These are phyloP conservation scores for Calonectria montana DNA, from an alignment of 2,329 filamentous ascomycete species.

Conservation along the genomic window DNA sequence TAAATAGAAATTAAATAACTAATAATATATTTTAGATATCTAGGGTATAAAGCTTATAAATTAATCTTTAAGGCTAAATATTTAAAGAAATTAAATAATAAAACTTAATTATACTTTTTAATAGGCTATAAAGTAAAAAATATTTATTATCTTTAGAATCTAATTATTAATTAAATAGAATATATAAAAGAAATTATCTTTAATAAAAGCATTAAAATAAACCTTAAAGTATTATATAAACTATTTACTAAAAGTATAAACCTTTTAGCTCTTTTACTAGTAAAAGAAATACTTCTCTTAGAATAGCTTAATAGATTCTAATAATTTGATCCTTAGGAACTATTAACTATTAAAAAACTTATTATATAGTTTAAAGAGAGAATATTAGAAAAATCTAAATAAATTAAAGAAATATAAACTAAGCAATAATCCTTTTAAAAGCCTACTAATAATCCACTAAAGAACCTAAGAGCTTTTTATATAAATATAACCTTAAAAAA, in stretches of 20 bases:
- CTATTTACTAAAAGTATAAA: background rate
- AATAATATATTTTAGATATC: background rate
- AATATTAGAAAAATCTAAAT: background rate
- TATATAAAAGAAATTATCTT: background rate
- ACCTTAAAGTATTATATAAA: background rate
- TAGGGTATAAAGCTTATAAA: background rate
- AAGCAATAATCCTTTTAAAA: background rate
- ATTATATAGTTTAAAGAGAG: background rate
- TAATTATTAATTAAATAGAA: background rate
- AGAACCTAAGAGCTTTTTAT: background rate
- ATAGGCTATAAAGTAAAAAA: background rate
- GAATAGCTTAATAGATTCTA: background rate
- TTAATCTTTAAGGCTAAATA: background rate
- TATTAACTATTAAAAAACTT: background rate
- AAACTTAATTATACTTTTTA: background rate
- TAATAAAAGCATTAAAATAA: background rate
- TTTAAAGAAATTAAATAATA: background rate
- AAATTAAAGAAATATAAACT: background rate
- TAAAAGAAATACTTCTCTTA: background rate
- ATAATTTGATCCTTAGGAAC: background rate
- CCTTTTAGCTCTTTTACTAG: background rate
- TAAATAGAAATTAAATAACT: background rate
- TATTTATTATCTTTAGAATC: background rate
- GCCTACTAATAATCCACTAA: background rate
- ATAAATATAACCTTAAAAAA: background rate